Conservation (phyloP, 352 stramenopile genomes). For the Globisporangium heterothallicum region DNA sequence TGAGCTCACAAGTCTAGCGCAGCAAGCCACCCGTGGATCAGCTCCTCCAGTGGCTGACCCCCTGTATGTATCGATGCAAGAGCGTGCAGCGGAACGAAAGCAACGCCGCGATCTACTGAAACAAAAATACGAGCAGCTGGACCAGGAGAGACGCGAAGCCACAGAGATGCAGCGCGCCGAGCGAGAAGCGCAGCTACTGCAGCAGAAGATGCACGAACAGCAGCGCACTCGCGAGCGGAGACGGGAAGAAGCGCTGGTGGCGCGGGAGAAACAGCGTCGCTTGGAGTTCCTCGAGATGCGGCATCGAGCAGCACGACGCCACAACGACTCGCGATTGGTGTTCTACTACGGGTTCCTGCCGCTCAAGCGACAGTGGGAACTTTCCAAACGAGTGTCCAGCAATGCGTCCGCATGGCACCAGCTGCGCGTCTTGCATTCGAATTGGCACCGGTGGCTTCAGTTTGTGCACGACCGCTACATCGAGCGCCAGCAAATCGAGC, state of each 20-base stretch:
- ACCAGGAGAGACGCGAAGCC: constrained; percentile 40
- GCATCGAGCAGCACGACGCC: constrained; percentile 16
- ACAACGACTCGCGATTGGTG: constrained; percentile 35
- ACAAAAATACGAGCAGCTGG: constrained; percentile 41
- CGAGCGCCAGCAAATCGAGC: constrained; percentile 19
- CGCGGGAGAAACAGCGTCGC: constrained; percentile 27
- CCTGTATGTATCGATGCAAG: constrained; percentile 50
- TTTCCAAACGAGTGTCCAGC: constrained; percentile 21
- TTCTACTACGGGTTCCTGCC: constrained; percentile 45
- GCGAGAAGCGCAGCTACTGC: constrained; percentile 27
- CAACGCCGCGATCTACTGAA: constrained; percentile 44
- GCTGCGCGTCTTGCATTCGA: constrained; percentile 28
- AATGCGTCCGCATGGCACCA: constrained; percentile 39
- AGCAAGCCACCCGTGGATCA: neutral
- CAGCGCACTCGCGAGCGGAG: constrained; percentile 34
- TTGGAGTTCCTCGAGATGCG: constrained; percentile 28
- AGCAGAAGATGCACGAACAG: constrained; percentile 36
- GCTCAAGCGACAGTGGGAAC: constrained; percentile 28
- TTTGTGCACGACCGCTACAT: constrained; percentile 22
- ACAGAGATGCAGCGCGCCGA: constrained; percentile 35
- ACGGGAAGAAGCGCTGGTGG: constrained; percentile 21
- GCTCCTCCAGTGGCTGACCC: constrained; percentile 20
- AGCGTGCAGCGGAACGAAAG: constrained; percentile 48
- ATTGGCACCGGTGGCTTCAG: constrained; percentile 36
- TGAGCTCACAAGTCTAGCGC: neutral